These are phyloP conservation scores for Quercus parvula DNA, from an alignment of 306 rosid species.

Conservation along the genomic window DNA sequence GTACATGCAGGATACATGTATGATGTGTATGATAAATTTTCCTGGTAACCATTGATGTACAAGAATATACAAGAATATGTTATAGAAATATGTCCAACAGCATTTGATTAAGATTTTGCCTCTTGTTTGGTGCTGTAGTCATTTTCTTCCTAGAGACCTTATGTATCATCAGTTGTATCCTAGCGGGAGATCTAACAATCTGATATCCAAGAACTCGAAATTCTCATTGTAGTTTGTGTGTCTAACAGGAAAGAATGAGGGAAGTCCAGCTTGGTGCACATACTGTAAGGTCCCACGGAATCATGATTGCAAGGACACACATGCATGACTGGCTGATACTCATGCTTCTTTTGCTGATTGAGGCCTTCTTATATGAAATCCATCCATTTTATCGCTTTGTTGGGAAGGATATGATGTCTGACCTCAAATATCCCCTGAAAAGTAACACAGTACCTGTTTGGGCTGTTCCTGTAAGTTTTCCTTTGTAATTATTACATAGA, in stretches of 20 bases:
- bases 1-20: neutral
- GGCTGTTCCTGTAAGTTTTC: slow-evolving; percentile 77
- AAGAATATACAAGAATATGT: slow-evolving; percentile 11
- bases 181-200: neutral
- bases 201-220: slow-evolving; percentile 10
- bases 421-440: slow-evolving; percentile 79
- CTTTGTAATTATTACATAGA: neutral
- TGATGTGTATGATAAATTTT: neutral
- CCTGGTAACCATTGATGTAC: neutral
- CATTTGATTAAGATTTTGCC: neutral
- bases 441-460: slow-evolving; percentile 78
- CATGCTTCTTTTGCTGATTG: slow-evolving; percentile 55
- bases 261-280: slow-evolving; percentile 73
- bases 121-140: slow-evolving; percentile 6
- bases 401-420: slow-evolving; percentile 85
- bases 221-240: slow-evolving; percentile 11
- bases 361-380: slow-evolving; percentile 28
- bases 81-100: neutral
- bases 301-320: slow-evolving; percentile 55
- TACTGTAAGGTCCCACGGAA: slow-evolving; percentile 79
- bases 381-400: slow-evolving; percentile 90
- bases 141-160: neutral
- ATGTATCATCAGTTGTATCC: slow-evolving; percentile 1
- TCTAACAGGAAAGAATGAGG: slow-evolving; percentile 32
- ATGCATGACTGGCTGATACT: slow-evolving; percentile 86